phyloP scores from a whole-genome alignment of 192 early-diverging fungal species.

The Kickxella alabastrina region DNA sequence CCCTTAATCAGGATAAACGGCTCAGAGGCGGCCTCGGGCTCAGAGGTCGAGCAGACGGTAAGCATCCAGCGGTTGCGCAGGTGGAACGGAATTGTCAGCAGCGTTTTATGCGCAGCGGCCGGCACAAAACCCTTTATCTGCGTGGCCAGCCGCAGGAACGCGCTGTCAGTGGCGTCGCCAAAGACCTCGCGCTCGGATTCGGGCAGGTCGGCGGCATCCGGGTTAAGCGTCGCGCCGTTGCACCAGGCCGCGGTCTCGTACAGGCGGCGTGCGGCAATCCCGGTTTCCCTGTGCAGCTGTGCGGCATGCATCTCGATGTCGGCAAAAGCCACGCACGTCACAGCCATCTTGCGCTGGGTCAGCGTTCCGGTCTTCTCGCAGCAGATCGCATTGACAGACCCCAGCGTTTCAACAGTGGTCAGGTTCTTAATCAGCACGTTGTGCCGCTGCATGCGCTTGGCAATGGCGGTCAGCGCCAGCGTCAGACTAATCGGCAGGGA shows the following conservation, averaged over 20 bases:
- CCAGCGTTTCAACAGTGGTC: slow-evolving; percentile 85
- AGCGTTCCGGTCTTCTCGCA: slow-evolving; percentile 95
- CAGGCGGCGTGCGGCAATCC: slow-evolving; percentile 15
- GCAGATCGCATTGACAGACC: slow-evolving; percentile 66
- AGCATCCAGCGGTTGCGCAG: slow-evolving; percentile 73
- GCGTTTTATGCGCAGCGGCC: slow-evolving; percentile 19
- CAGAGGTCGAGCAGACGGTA: slow-evolving; percentile 28
- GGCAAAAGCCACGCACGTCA: slow-evolving; percentile 21
- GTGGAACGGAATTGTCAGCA: slow-evolving; percentile 66
- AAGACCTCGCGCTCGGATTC: slow-evolving; percentile 56
- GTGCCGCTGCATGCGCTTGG: slow-evolving; percentile 66
- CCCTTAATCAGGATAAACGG: slow-evolving; percentile 69
- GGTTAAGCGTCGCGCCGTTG: slow-evolving; percentile 65
- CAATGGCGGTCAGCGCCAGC: slow-evolving; percentile 70
- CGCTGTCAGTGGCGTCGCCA: slow-evolving; percentile 87
- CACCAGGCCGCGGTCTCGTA: slow-evolving; percentile 58
- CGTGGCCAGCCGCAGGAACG: slow-evolving; percentile 67
- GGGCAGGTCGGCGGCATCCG: slow-evolving; percentile 44
- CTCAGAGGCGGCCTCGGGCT: neutral
- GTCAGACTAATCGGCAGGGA: slow-evolving; percentile 79
- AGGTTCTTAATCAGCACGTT: slow-evolving; percentile 77
- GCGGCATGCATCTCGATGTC: slow-evolving; percentile 25
- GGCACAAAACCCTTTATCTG: slow-evolving; percentile 10
- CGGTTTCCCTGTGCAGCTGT: neutral
- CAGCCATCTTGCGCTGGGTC: slow-evolving; percentile 74